Conservation (phyloP, 345 rosid species). For the Eucalyptus tenuipes region DNA sequence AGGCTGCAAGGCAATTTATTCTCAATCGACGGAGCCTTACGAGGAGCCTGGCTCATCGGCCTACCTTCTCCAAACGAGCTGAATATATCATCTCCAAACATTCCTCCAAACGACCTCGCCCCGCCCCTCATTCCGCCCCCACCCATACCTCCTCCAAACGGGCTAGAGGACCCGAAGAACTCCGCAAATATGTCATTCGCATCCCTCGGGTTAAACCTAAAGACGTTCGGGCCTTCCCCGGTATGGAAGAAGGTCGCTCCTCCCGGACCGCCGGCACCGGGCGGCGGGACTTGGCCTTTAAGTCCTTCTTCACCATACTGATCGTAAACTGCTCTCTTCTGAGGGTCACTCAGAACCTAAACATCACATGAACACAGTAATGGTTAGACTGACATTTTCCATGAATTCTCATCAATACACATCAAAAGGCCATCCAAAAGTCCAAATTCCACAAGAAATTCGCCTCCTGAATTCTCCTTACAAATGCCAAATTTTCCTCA, state of each 20-base stretch:
- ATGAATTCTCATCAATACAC: background rate
- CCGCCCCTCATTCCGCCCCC: slow-evolving; percentile 22
- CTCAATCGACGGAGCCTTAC: slow-evolving; percentile 54
- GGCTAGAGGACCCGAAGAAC: slow-evolving; percentile 51
- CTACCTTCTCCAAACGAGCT: slow-evolving; percentile 37
- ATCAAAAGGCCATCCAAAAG: background rate
- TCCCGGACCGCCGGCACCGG: slow-evolving; percentile 44
- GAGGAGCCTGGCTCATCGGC: slow-evolving; percentile 25
- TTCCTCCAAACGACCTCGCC: slow-evolving; percentile 34
- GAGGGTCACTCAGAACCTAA: slow-evolving; percentile 80
- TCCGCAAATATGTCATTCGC: slow-evolving; percentile 67
- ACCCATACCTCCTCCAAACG: slow-evolving; percentile 40
- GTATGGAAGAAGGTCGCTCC: slow-evolving; percentile 64
- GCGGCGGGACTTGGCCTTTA: slow-evolving; percentile 68
- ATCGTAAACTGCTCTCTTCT: slow-evolving; percentile 69
- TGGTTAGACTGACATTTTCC: background rate
- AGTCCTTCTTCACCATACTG: slow-evolving; percentile 87
- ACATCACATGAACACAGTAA: background rate
- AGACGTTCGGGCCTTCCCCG: slow-evolving; percentile 52
- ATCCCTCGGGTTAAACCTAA: slow-evolving; percentile 57
- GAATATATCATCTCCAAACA: slow-evolving; percentile 63
- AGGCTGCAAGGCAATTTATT: slow-evolving; percentile 46
- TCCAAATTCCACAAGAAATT: background rate
- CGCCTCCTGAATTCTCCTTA: background rate
- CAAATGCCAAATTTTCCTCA: background rate